Conservation (phyloP, 208 protist species). For the Trypanosoma boissoni region DNA sequence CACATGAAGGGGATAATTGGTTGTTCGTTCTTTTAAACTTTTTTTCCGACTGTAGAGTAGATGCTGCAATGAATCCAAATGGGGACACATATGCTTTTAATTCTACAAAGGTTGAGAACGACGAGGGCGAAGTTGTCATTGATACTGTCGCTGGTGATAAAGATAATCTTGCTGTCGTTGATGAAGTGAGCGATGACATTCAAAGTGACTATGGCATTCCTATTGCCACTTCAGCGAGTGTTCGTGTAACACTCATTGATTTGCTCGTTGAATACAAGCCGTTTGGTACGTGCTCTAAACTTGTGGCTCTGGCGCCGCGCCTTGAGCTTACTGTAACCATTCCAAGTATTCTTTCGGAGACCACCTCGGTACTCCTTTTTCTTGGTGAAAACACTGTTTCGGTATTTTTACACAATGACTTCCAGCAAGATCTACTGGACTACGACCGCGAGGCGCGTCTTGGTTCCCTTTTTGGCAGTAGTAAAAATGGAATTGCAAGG, state of each 20-base stretch:
- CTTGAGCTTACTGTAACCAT: slow-evolving; percentile 9
- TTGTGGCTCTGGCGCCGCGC: slow-evolving; percentile 13
- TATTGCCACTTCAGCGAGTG: slow-evolving; percentile 17
- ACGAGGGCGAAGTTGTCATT: neutral
- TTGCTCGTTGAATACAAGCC: slow-evolving; percentile 25
- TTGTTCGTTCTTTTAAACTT: slow-evolving; percentile 45
- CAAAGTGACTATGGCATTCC: slow-evolving; percentile 23
- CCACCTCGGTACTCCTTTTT: slow-evolving; percentile 12
- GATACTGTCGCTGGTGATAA: neutral
- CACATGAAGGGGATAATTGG: slow-evolving; percentile 53
- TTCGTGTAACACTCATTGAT: slow-evolving; percentile 17
- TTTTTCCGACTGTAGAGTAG: slow-evolving; percentile 28
- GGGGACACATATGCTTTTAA: neutral
- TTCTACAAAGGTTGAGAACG: neutral
- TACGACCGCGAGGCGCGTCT: slow-evolving; percentile 16
- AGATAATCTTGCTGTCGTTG: neutral
- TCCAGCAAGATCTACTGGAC: slow-evolving; percentile 18
- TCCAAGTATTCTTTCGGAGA: slow-evolving; percentile 19
- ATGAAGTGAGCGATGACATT: neutral
- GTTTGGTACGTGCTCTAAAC: slow-evolving; percentile 18
- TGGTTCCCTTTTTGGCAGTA: slow-evolving; percentile 21
- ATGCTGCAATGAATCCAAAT: too few relatives aligned
- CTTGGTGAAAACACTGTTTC: slow-evolving; percentile 12
- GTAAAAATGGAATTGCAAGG: slow-evolving; percentile 9
- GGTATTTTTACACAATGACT: slow-evolving; percentile 26